A percentile compares a stretch with the other conserved stretches of the same genome.
Evolutionary conservation across 2,329 filamentous ascomycete species (phyloP).

Genomic region (Zelopaecilomyces penicillatus): DNA sequence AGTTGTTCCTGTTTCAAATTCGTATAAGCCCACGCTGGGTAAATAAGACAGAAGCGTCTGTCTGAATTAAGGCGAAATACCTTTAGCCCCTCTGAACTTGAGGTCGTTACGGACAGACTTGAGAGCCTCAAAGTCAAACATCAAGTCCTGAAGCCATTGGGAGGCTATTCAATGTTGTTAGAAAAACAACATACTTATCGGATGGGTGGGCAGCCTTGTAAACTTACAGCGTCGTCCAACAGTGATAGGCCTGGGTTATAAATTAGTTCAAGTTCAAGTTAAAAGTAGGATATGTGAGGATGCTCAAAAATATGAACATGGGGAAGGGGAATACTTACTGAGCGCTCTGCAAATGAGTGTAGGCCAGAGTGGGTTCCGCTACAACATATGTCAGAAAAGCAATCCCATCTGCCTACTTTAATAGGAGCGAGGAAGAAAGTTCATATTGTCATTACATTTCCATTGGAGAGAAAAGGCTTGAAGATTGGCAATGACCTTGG

Average conservation of each 20-base stretch:
- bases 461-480: constrained; percentile 62
- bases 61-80: constrained; percentile 6
- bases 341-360: constrained; percentile 64
- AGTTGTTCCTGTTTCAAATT: constrained; percentile 43
- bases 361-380: constrained; percentile 59
- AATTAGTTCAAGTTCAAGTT: no score
- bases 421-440: neutral
- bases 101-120: constrained; percentile 61
- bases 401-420: neutral
- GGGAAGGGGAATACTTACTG: constrained; percentile 21
- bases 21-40: neutral
- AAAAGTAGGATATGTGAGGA: neutral
- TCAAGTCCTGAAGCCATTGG: constrained; percentile 59
- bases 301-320: neutral
- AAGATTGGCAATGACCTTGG: constrained; percentile 69
- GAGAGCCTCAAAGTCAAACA: constrained; percentile 65
- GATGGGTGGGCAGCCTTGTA: neutral
- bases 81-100: constrained; percentile 62
- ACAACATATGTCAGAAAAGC: constrained; percentile 2
- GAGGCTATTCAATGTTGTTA: constrained; percentile 24
- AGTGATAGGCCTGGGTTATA: constrained; percentile 8
- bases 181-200: constrained; percentile 1
- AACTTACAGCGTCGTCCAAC: constrained; percentile 12
- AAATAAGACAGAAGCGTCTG: neutral
- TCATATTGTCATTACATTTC: constrained; percentile 40